phyloP scores from a whole-genome alignment of 345 rosid species.

The Sisymbrium altissimum region DNA sequence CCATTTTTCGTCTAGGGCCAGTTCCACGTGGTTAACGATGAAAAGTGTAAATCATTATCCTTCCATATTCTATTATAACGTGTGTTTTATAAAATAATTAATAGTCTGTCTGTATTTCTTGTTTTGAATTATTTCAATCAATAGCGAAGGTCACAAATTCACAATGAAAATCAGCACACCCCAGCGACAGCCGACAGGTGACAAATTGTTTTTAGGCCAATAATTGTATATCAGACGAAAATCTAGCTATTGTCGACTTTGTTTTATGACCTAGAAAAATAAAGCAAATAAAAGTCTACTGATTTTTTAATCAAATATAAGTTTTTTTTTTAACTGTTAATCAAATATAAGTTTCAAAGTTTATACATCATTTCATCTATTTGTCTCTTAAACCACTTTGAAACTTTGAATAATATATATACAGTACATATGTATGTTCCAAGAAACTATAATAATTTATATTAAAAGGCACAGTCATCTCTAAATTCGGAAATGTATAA shows the following conservation, averaged over 20 bases:
- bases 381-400: not conserved
- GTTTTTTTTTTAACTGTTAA: not conserved
- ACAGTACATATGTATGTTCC: not conserved
- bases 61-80: not conserved
- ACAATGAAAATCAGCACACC: not conserved
- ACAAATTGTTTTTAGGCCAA: conserved; percentile 22
- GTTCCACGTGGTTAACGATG: conserved; percentile 16
- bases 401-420: not conserved
- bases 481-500: not conserved
- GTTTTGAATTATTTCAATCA: not conserved
- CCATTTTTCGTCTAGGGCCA: conserved; percentile 11
- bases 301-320: not conserved
- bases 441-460: not conserved
- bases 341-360: not conserved
- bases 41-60: not conserved
- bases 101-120: not conserved
- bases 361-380: not conserved
- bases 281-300: not conserved
- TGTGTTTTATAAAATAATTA: not conserved
- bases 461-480: not conserved
- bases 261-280: not conserved
- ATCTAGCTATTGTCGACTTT: not conserved
- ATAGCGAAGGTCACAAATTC: not conserved
- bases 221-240: conserved; percentile 1
- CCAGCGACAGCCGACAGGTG: not conserved